Evolutionary conservation across 805 yeast genomes (phyloP).

Genomic region (Cyberlindnera maritima): DNA sequence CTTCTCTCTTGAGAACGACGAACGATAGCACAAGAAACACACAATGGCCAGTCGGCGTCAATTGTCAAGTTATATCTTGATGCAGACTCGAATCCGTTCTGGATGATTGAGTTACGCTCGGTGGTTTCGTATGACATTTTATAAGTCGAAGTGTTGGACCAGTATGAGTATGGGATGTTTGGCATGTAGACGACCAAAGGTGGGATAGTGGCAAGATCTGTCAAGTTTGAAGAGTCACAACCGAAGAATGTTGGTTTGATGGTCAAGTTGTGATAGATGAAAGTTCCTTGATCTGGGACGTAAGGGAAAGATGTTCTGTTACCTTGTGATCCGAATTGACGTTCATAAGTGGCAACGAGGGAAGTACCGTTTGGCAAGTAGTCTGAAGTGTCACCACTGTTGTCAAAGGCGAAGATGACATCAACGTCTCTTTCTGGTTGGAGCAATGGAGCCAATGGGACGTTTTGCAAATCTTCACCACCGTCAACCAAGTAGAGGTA

Average conservation of each 20-base stretch:
- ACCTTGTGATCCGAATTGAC: constrained; percentile 52
- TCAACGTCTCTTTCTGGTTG: constrained; percentile 60
- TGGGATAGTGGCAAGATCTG: constrained; percentile 52
- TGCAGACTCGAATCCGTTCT: constrained; percentile 72
- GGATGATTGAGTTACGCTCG: constrained; percentile 57
- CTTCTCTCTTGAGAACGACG: constrained; percentile 74
- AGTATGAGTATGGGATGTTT: constrained; percentile 62
- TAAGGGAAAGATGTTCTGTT: constrained; percentile 70
- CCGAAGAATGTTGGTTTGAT: constrained; percentile 83
- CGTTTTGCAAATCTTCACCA: constrained; percentile 63
- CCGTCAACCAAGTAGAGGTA: constrained; percentile 63
- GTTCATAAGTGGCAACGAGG: constrained; percentile 49
- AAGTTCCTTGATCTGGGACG: constrained; percentile 71
- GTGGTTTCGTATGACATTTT: constrained; percentile 58
- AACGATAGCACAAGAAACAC: constrained; percentile 81
- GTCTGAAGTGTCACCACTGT: constrained; percentile 59
- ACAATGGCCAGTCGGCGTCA: constrained; percentile 65
- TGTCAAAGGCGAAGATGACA: constrained; percentile 63
- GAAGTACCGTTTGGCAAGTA: constrained; percentile 71
- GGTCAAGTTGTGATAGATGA: constrained; percentile 58
- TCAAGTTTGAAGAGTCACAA: constrained; percentile 64
- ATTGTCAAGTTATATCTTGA: constrained; percentile 65
- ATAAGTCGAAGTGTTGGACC: constrained; percentile 70
- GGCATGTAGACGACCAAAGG: constrained; percentile 78
- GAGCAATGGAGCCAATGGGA: constrained; percentile 62